Base-by-base conservation (phyloP, 164 flowering plant species). In the Houttuynia cordata region DNA sequence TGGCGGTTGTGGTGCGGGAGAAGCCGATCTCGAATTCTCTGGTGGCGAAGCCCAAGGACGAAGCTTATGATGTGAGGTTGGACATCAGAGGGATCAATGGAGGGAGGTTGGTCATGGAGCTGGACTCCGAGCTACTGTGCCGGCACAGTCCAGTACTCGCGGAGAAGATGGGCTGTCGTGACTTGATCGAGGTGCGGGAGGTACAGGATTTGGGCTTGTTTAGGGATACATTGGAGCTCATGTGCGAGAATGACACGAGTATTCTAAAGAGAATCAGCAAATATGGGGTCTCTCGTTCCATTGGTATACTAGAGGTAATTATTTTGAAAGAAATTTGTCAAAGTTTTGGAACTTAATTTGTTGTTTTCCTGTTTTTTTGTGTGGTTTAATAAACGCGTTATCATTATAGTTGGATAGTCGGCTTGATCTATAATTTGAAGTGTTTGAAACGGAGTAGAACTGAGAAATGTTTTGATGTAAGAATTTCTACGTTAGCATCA, bases 221-320 rank as follows among this genome's bases (percentile, higher is more conserved):
- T 64, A 78, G 71, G 39, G 80, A 80, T 67, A 84, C 98, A 10
- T 81, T 92, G 63, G 95, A 85, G 84, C 78, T 92, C 41, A 92
- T 92, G 98, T 85, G 78, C 58, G 91, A 78, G 19, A 81, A 86
- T 69, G 70, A 80, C 9, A 34, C 71, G 12, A 76, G 68, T 68
- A 64, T 56, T 59, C 74, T 92, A 5, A 21, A 76, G 61, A 83
- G 77, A 67, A 58, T 78, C 39, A 95, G 96, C 9, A 83, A 78
- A 67, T 58, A 76, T 40, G 98, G 98, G 9, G 87, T 78, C 19
- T 78, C 77, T 57, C 80, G 83, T 1, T 66, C 84, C 18, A 85
- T 87, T 49, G 86, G 80, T 62, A 74, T 89, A n/a, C 91, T 92
- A 53, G 95, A 88, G 93, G 98, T 91, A 54, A 66, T 70, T 15